Evolutionary conservation across 495 filamentous ascomycete genomes (phyloP), one percentile per base, ranked within the genome.

Genomic region (Cercophora newfieldiana): DNA sequence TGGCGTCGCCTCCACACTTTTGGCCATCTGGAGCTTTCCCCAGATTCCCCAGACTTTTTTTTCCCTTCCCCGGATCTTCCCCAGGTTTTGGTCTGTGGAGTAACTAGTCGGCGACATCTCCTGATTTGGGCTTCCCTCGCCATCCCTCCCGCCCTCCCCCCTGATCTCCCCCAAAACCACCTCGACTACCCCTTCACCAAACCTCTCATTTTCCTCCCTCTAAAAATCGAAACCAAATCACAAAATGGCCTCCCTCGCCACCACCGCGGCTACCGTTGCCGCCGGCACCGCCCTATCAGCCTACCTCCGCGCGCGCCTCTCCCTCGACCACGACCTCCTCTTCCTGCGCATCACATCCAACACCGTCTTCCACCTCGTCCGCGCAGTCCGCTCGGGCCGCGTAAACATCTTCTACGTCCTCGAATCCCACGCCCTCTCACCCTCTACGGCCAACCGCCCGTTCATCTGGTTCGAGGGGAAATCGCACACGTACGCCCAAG

Each of bases 351-450:
- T 83, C 47, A 61, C 82, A 29, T 55, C 83, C 30, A 74, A 73
- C 21, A 73, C 81, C 30, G 64, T 72, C 18, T 10, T 86, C 30
- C 75, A 75, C 7, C 69, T 83, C 16, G 66, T 72, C 26, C 75
- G 77, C 8, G 76, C 77, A 29, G 78, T 86, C 55, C 82, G 80
- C n/a, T 78, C 80, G 0, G 90, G 89, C 71, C 78, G 80, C 30
- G 37, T 91, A 67, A 96, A 89, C 74, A 69, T 86, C 50, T 99
- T 97, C 81, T 96, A 97, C 76, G 57, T 78, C 18, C 83, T 99
- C 48, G 95, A 97, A 71, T 68, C 81, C 26, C 77, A 82, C 31
- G 93, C 93, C 4, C 79, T 81, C n/a, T 71, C 82, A 48, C 75
- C 83, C 18, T 73, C 81, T n/a, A 82, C 82, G 0, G 85, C 81